Conservation (phyloP, 2,329 filamentous ascomycete species). For the Pseudomassariella vexata region DNA sequence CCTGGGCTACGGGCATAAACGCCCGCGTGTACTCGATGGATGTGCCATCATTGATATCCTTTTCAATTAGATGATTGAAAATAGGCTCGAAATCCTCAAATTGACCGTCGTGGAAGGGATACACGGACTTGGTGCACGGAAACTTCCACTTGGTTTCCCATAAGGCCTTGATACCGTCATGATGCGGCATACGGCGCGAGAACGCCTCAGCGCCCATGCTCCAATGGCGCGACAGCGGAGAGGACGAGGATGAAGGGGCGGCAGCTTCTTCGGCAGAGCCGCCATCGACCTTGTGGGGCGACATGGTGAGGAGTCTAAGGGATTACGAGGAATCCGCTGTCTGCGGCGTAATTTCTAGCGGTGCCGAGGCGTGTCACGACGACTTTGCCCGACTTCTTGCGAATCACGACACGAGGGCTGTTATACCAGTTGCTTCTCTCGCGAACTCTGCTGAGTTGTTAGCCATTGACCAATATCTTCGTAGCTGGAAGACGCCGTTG, state of each 20-base stretch:
- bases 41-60: constrained; percentile 59
- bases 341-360: constrained; percentile 8
- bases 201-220: constrained; percentile 37
- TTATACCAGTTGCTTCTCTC: constrained; percentile 22
- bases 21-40: constrained; percentile 58
- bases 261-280: not conserved
- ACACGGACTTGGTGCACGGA: constrained; percentile 57
- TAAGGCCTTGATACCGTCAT: constrained; percentile 52
- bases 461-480: no score
- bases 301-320: constrained; percentile 16
- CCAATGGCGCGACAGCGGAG: constrained; percentile 22
- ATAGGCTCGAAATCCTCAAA: constrained; percentile 66
- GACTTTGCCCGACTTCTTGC: constrained; percentile 20
- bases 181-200: constrained; percentile 45
- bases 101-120: constrained; percentile 69
- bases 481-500: no score
- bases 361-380: constrained; percentile 18
- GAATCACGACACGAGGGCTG: constrained; percentile 19
- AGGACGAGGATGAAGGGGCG: constrained; percentile 1
- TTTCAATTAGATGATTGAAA: constrained; percentile 55
- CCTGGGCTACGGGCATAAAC: constrained; percentile 56
- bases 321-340: constrained; percentile 2
- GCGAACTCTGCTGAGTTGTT: constrained; percentile 14
- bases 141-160: constrained; percentile 76
- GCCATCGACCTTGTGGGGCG: constrained; percentile 17